Evolutionary conservation across 1,284 basidiomycete genomes (phyloP).

Genomic region (Cystobasidium slooffiae): DNA sequence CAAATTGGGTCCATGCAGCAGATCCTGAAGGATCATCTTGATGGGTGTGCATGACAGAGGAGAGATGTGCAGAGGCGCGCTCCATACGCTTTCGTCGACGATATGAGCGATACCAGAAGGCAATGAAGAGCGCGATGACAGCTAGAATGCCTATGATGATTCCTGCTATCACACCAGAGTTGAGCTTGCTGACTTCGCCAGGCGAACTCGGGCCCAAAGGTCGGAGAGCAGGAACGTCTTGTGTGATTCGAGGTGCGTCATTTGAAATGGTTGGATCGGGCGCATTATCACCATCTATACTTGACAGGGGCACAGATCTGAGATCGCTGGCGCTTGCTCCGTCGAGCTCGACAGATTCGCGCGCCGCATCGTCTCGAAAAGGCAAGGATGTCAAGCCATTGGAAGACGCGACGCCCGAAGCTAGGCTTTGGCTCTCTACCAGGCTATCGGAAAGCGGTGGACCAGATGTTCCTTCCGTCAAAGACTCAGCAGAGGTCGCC

Average conservation of each 20-base stretch:
- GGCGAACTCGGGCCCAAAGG: slow-evolving; percentile 7
- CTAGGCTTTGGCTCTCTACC: no score
- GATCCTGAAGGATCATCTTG: not conserved
- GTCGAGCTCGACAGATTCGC: no score
- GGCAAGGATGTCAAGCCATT: no score
- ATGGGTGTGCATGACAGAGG: not conserved
- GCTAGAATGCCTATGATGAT: slow-evolving; percentile 13
- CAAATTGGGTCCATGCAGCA: slow-evolving; percentile 14
- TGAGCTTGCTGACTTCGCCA: not conserved
- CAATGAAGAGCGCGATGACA: slow-evolving; percentile 5
- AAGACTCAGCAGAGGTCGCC: no score
- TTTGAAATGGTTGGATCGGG: no score
- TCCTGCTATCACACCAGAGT: slow-evolving; percentile 12
- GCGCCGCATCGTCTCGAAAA: no score
- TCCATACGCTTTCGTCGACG: slow-evolving; percentile 1
- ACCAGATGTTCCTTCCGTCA: no score
- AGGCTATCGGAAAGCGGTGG: no score
- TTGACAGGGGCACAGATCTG: no score
- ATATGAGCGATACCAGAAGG: slow-evolving; percentile 12
- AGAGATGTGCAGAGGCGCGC: not conserved
- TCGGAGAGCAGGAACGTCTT: not conserved
- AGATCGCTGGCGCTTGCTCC: no score
- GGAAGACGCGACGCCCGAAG: no score
- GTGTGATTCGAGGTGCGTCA: not conserved
- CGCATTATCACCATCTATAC: not conserved